Conservation (phyloP, 305 asterid genomes). For the Fraxinus latifolia region DNA sequence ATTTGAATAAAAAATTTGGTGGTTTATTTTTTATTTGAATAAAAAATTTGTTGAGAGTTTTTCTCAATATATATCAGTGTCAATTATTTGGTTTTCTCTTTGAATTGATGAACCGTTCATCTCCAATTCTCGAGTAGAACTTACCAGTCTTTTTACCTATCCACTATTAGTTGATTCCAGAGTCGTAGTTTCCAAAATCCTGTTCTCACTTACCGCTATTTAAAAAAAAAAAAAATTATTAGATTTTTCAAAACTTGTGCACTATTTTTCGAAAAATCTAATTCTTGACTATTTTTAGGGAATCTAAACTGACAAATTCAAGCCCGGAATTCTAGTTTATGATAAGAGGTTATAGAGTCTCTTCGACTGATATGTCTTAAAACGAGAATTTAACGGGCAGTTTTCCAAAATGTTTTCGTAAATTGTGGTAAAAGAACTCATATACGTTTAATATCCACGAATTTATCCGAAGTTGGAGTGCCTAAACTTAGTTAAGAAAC, state of each 20-base stretch:
- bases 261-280: not conserved
- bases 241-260: not conserved
- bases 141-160: too few species aligned
- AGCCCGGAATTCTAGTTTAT: not conserved
- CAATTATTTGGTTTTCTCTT: too few species aligned
- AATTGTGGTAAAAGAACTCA: not conserved
- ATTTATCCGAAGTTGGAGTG: not conserved
- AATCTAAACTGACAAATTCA: not conserved
- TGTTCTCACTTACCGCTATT: too few species aligned
- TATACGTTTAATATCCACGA: not conserved
- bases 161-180: too few species aligned
- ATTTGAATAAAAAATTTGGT: not conserved
- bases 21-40: too few species aligned
- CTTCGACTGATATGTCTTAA: not conserved
- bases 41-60: too few species aligned
- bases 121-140: too few species aligned
- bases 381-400: not conserved
- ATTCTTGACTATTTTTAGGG: not conserved
- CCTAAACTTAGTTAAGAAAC: not conserved
- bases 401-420: not conserved
- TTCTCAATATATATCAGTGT: too few species aligned
- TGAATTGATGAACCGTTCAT: too few species aligned
- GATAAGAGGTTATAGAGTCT: not conserved
- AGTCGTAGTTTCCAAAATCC: too few species aligned
- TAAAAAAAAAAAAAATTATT: too few species aligned